Conservation (phyloP, 495 filamentous ascomycete genomes). For the Hypoxylon cercidicola region DNA sequence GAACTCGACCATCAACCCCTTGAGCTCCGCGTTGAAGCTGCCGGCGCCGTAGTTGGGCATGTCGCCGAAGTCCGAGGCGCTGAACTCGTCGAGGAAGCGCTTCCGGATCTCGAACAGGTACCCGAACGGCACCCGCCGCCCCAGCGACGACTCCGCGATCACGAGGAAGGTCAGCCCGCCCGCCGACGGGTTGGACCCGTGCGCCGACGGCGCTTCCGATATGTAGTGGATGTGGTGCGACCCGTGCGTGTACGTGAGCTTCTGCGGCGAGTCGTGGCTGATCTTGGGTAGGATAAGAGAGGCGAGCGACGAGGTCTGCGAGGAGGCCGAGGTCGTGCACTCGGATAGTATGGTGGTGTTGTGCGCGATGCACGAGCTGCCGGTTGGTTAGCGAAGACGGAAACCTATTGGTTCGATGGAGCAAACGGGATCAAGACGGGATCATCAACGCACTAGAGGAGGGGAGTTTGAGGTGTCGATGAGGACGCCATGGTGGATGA, state of each 20-base stretch:
- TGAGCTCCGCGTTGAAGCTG: slow-evolving; percentile 83
- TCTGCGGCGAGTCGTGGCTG: slow-evolving; percentile 79
- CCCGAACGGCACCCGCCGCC: slow-evolving; percentile 89
- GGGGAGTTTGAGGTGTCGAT: slow-evolving; percentile 75
- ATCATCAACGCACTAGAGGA: slow-evolving; percentile 75
- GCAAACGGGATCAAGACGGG: slow-evolving; percentile 25
- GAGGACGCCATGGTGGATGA: slow-evolving; percentile 75
- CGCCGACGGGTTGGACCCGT: slow-evolving; percentile 64
- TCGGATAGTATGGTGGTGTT: slow-evolving; percentile 91
- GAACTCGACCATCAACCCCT: slow-evolving; percentile 82
- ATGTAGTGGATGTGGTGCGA: slow-evolving; percentile 96
- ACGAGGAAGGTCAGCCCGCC: slow-evolving; percentile 88
- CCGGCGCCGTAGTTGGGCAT: slow-evolving; percentile 91
- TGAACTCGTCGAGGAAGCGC: slow-evolving; percentile 81
- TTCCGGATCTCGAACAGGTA: slow-evolving; percentile 92
- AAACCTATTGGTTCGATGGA: slow-evolving; percentile 17
- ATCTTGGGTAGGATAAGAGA: slow-evolving; percentile 97
- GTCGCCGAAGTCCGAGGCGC: slow-evolving; percentile 75
- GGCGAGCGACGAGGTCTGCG: slow-evolving; percentile 82
- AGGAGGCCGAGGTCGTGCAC: slow-evolving; percentile 82
- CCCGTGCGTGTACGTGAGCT: slow-evolving; percentile 93
- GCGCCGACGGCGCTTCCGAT: slow-evolving; percentile 78
- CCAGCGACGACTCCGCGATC: slow-evolving; percentile 78
- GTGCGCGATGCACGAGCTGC: slow-evolving; percentile 89
- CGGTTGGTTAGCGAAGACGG: slow-evolving; percentile 17